Percentiles rank a stretch among this genome's conserved stretches.
phyloP scores from a whole-genome alignment of 495 filamentous ascomycete genomes.

The Penicillium daleae region DNA sequence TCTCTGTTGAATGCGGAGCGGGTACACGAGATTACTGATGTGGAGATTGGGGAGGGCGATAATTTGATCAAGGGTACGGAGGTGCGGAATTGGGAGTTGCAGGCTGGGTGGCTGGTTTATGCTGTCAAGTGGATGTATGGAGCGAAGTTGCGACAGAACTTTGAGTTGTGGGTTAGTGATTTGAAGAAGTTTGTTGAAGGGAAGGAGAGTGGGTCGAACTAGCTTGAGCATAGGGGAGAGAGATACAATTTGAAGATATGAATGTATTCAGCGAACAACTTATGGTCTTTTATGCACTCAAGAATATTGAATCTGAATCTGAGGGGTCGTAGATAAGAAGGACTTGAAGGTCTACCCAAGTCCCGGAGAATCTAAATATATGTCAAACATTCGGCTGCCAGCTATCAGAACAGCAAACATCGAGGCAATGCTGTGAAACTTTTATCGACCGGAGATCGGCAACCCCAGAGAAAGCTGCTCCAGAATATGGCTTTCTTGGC shows the following conservation, averaged over 20 bases:
- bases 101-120: slow-evolving; percentile 44
- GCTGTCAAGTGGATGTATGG: slow-evolving; percentile 46
- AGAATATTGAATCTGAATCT: too few relatives aligned
- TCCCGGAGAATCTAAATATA: too few relatives aligned
- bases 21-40: slow-evolving; percentile 44
- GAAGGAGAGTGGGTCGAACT: background rate
- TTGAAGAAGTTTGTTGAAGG: slow-evolving; percentile 42
- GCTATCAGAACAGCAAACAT: too few relatives aligned
- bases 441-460: too few relatives aligned
- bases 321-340: too few relatives aligned
- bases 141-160: slow-evolving; percentile 36
- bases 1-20: slow-evolving; percentile 43
- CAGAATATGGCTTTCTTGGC: too few relatives aligned
- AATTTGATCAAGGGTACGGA: slow-evolving; percentile 26
- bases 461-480: too few relatives aligned
- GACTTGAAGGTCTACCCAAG: too few relatives aligned
- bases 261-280: background rate
- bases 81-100: slow-evolving; percentile 50
- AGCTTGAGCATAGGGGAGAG: background rate
- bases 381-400: too few relatives aligned
- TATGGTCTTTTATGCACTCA: too few relatives aligned
- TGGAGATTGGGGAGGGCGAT: slow-evolving; percentile 18
- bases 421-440: too few relatives aligned
- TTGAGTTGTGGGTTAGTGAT: slow-evolving; percentile 45
- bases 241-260: background rate